Evolutionary conservation across 371 early-diverging fungal species (phyloP).

Genomic region (Lichtheimia ornata): DNA sequence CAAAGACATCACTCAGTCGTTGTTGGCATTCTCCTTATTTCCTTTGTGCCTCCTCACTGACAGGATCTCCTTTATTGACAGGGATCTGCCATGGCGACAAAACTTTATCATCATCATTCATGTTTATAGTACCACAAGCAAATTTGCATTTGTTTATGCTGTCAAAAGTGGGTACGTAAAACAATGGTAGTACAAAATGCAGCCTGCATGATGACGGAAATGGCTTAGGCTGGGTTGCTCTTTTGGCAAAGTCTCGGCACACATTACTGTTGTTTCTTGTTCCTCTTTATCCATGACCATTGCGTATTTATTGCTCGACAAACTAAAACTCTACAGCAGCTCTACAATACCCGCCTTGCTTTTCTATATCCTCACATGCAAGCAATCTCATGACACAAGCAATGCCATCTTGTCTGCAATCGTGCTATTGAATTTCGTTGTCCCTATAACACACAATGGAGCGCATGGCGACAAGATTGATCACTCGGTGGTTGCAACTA

Average conservation of each 20-base stretch:
- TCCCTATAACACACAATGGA: constrained; percentile 10
- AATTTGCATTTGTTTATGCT: too few species aligned
- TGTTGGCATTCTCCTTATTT: too few species aligned
- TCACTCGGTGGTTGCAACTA: constrained; percentile 12
- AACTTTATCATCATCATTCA: too few species aligned
- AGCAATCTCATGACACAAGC: background rate
- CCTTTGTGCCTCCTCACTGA: too few species aligned
- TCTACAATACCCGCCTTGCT: constrained; percentile 1
- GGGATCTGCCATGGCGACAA: too few species aligned
- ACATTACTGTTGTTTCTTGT: background rate
- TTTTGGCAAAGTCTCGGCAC: background rate
- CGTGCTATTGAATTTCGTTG: background rate
- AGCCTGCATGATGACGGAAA: background rate
- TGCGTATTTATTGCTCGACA: background rate
- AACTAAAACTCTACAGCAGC: constrained; percentile 2
- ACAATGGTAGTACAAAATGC: background rate
- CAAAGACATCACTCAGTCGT: too few species aligned
- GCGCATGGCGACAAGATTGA: constrained; percentile 13
- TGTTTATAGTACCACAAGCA: too few species aligned
- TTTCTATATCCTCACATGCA: constrained; percentile 5
- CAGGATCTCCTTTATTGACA: too few species aligned
- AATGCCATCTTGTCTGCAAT: constrained; percentile 3
- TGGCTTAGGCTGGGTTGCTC: background rate
- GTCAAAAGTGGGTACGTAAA: background rate
- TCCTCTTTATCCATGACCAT: background rate